phyloP scores from a whole-genome alignment of 192 early-diverging fungal genomes.

The Entomortierella beljakovae region DNA sequence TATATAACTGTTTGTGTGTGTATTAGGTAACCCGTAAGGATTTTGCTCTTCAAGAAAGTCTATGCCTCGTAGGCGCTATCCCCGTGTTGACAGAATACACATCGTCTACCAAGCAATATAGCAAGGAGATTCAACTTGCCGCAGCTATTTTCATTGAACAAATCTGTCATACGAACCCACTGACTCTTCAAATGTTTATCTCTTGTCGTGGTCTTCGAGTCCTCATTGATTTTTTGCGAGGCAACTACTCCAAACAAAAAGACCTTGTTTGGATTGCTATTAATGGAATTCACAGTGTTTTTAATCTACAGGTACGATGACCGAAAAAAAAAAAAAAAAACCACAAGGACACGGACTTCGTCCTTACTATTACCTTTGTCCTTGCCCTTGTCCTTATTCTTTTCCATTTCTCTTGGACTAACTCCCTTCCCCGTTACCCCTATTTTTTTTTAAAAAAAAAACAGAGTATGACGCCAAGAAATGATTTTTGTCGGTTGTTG shows the following conservation, averaged over 20 bases:
- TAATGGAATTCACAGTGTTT: constrained; percentile 63
- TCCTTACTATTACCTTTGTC: background rate
- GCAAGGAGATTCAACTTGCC: constrained; percentile 56
- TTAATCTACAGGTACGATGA: constrained; percentile 61
- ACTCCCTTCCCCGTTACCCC: background rate
- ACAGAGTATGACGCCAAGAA: constrained; percentile 65
- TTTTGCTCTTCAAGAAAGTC: constrained; percentile 58
- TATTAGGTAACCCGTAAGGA: constrained; percentile 47
- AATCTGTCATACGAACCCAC: constrained; percentile 59
- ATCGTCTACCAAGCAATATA: constrained; percentile 42
- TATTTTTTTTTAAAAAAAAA: background rate
- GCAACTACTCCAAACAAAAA: constrained; percentile 57
- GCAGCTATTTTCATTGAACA: constrained; percentile 63
- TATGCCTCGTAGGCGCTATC: constrained; percentile 68
- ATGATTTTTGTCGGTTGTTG: constrained; percentile 67
- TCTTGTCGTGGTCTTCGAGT: constrained; percentile 65
- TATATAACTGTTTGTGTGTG: background rate
- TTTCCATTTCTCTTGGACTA: no score
- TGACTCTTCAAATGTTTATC: constrained; percentile 69
- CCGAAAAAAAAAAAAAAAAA: background rate
- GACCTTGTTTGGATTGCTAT: constrained; percentile 65
- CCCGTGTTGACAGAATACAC: constrained; percentile 61
- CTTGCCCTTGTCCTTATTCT: background rate
- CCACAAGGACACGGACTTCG: background rate
- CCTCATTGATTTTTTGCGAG: constrained; percentile 61